Base-by-base conservation (phyloP, 2,329 filamentous ascomycete species). In the Ophiocordyceps australis region DNA sequence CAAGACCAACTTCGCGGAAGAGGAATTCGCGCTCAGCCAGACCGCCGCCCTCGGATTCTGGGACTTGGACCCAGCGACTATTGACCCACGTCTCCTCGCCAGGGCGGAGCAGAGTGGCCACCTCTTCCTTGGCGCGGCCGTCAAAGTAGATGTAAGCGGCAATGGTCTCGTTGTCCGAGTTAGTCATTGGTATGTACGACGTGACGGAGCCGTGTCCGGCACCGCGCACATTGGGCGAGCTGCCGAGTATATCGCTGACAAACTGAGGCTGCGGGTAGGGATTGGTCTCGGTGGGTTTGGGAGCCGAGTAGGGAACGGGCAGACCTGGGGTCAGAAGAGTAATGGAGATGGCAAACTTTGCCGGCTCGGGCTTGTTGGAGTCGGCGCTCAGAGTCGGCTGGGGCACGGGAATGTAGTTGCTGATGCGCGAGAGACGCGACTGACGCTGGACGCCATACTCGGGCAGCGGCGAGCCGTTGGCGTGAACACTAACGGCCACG, bases 41-140 rank as follows among this genome's bases (percentile, higher is more conserved):
- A 22, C 89, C 89, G 25, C 89, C 89, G 17, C 86, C 86, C 52
- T 95, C 86, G 14, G 76, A 71, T 16, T 85, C 75, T 3, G 86
- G 82, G 6, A 98, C 73, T 45, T 91, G 86, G 25, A 98, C 89
- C 89, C 89, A 98, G 40, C 89, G 67, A 29, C 83, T 94, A 45
- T 95, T 98, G 14, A 98, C 91, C 89, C 89, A 98, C 3, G 89
- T 98, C 54, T 98, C 89, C 47, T 95, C 89, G 14, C 89, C 86
- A 9, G 85, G 77, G 28, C 89, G 67, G 27, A 98, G 60, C 30
- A 98, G 59, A 9, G 89, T 98, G 27, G 89, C 89, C 4, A 98
- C 91, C 54, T 98, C 89, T 48, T 98, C 89, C 50, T 98, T 98
- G 32, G 70, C 68, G 34, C 89, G 66, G 12, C 89, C 89, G 50